Evolutionary conservation across 2,329 filamentous ascomycete genomes (phyloP), one percentile per base, ranked within the genome.

Genomic region (Fusarium devonianum): DNA sequence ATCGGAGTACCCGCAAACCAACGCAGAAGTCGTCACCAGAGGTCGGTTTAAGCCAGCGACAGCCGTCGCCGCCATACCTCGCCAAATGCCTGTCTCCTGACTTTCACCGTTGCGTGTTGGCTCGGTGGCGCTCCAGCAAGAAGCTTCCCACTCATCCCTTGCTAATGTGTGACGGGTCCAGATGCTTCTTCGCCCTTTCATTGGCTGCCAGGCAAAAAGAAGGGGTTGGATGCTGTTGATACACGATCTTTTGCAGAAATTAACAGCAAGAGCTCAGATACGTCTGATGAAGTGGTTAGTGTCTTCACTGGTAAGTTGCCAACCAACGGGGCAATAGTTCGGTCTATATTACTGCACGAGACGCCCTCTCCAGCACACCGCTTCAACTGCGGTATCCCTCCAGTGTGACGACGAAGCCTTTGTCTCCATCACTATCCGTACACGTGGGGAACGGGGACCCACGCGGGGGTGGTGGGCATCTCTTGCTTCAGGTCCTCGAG

Each of bases 341-440:
- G 47, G 34, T 46, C 40, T 49, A 43, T 57, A 53, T 53, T 49
- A 45, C 53, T 56, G 56, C 62, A 64, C 30, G 44, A 33, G 35
- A 16, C 16, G 36, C 39, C 39, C 33, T 45, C 46, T 40, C 40
- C 37, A 37, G 57, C 62, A 64, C 62, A 64, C 59, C 62, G 62
- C 59, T 56, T n/a, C n/a, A n/a, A n/a, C n/a, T n/a, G n/a, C n/a
- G n/a, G 62, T 26, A 48, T 43, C 47, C 47, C 28, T 33, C 58
- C 48, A 56, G 35, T n/a, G n/a, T n/a, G n/a, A n/a, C 30, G 42
- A 38, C 14, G 34, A 19, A 12, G 32, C 12, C n/a, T 18, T 23
- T 22, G 26, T 32, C n/a, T 36, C 28, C 3, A 26, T 26, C 23
- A 26, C 7, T 5, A 12, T 12, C n/a, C n/a, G n/a, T n/a, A n/a